Evolutionary conservation across 306 rosid genomes (phyloP), one percentile per base, ranked within the genome.

Genomic region (Erythrophleum fordii): DNA sequence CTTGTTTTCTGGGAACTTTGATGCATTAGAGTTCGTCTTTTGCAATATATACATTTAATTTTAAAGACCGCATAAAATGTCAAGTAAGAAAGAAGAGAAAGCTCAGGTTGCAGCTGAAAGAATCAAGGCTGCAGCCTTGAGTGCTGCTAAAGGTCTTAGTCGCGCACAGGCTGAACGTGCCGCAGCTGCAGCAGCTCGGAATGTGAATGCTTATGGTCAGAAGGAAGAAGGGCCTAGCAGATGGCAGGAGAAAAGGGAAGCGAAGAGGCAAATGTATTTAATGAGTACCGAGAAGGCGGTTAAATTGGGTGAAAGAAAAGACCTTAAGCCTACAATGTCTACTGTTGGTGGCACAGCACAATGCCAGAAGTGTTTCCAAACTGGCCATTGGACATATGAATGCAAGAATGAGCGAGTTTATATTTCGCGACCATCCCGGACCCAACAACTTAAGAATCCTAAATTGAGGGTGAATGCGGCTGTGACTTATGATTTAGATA

Each of bases 201-300:
- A 96, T 65, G 99, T 96, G 12, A 96, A 96, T 77, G 99, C 99
- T 67, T 96, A 96, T 83, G 99, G 99, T 81, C 98, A 96, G 90
- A 96, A 96, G 77, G 99, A 96, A 81, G 99, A 96, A 87, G 98
- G 99, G 17, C 99, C 99, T 52, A 96, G 99, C 89, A 88, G 99
- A 92, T 96, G 99, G 99, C 99, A 96, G 90, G 99, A 96, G 92
- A 96, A 96, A 71, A 88, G 97, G 84, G 99, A 96, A 79, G 98
- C 98, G 1, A 96, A 93, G 91, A 92, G 99, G 83, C 99, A 96
- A 79, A 93, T 96, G 99, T 96, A 96, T 83, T 83, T 96, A 89
- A 90, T 89, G 96, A 96, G 99, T 90, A 96, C 99, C 51, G 99
- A 96, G 64, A 92, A 96, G 79, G 97, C 98, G 64, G 99, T 96